These are phyloP conservation scores for Mycothermus thermophilus DNA, from an alignment of 495 filamentous ascomycete species.

Conservation along the genomic window DNA sequence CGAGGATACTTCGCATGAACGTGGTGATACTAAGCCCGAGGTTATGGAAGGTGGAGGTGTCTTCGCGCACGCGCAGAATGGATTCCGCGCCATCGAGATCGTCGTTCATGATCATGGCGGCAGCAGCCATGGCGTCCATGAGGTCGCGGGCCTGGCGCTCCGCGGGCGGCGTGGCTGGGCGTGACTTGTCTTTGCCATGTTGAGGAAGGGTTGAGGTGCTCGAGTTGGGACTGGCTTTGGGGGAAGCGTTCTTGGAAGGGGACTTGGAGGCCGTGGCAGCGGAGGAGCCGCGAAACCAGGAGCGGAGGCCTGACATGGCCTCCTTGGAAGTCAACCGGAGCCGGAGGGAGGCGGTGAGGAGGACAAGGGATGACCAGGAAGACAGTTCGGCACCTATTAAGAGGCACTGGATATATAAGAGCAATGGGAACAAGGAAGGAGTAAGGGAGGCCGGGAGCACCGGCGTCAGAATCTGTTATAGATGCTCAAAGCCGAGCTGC, in stretches of 20 bases:
- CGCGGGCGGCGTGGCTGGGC: constrained; percentile 10
- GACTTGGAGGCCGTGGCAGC: constrained; percentile 12
- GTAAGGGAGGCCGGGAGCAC: no score
- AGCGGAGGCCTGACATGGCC: constrained; percentile 17
- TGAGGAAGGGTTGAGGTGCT: constrained; percentile 11
- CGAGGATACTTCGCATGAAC: constrained; percentile 76
- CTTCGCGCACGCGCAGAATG: constrained; percentile 51
- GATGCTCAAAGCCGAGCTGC: no score
- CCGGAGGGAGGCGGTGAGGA: constrained; percentile 1
- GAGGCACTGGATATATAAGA: no score
- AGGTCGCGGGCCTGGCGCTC: constrained; percentile 26
- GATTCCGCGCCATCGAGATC: constrained; percentile 79
- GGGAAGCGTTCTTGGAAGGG: constrained; percentile 8
- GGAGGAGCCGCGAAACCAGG: constrained; percentile 19
- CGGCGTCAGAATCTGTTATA: no score
- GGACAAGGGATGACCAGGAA: not conserved
- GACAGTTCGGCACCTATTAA: no score
- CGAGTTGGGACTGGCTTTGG: constrained; percentile 13
- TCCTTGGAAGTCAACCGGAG: not conserved
- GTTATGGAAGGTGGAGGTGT: constrained; percentile 83
- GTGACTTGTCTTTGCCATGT: constrained; percentile 15
- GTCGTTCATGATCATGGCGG: constrained; percentile 71
- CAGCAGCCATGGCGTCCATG: constrained; percentile 33
- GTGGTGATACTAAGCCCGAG: constrained; percentile 67
- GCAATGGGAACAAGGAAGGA: no score